Base-by-base conservation (phyloP, 1,284 basidiomycete species). In the Melanopsichium pennsylvanicum region DNA sequence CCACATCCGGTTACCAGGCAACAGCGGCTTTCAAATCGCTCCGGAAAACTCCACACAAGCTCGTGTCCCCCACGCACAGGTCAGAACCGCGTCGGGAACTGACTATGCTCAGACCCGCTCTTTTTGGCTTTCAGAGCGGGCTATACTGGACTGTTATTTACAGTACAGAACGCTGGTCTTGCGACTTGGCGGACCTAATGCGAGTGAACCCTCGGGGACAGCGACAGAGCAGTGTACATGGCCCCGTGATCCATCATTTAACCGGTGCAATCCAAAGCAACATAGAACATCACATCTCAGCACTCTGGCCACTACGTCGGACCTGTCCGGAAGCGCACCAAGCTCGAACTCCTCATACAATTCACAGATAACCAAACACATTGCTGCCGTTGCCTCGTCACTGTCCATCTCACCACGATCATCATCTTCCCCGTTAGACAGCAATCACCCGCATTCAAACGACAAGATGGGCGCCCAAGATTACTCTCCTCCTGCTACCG, bases 401-500 rank as follows among this genome's bases (percentile, higher is more conserved):
- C 32, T 23, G 3, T 22, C n/a, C 31, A 9, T 12, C 41, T 15
- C 19, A 23, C 49, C 40, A 43, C 26, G 31, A 46, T n/a, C 36
- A 40, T 33, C 46, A 7, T 29, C 13, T 29, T 29, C 7, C 27
- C 13, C 27, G 7, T 13, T 29, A 29, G 27, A 29, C 8, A 16
- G 13, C 27, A 18, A 15, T 15, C 29, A 19, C 33, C 27, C 19
- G 10, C 23, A 29, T 11, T 23, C 36, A 11, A 22, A 44, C 31
- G 26, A 44, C 47, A 68, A 54, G 32, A 69, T 69, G 66, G 66
- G 66, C 42, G 49, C 66, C 55, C 54, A 69, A 27, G 72, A 74
- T 29, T 74, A 72, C 67, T 46, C 61, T 23, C 77, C 74, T 33
- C 70, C 73, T 16, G 21, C 70, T 15, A 79, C 75, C 21, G 76